Evolutionary conservation across 257 asterid genomes (phyloP).

Genomic region (Euphrasia confusa): DNA sequence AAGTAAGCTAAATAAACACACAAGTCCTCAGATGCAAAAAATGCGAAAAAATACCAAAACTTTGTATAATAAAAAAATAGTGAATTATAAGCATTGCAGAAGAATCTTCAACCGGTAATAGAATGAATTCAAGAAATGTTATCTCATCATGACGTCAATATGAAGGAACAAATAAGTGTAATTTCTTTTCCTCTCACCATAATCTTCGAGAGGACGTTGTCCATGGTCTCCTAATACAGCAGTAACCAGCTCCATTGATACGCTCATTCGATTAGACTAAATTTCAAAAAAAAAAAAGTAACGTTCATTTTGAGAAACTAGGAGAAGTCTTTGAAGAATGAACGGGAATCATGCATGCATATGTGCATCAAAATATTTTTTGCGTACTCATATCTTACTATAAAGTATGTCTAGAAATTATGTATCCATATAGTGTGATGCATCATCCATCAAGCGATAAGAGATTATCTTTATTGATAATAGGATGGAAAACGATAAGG

Average conservation of each 20-base stretch:
- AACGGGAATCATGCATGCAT: slow-evolving; percentile 4
- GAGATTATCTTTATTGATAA: slow-evolving; percentile 6
- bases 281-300: slow-evolving; percentile 19
- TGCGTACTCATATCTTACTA: neutral
- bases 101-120: neutral
- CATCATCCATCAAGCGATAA: slow-evolving; percentile 15
- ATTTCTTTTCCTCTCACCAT: slow-evolving; percentile 49
- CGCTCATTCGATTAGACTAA: slow-evolving; percentile 68
- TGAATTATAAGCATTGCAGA: neutral
- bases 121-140: slow-evolving; percentile 7
- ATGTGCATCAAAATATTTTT: slow-evolving; percentile 10
- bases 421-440: slow-evolving; percentile 11
- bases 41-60: neutral
- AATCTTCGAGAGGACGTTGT: slow-evolving; percentile 92
- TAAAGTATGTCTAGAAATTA: slow-evolving; percentile 9
- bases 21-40: neutral
- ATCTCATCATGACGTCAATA: neutral
- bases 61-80: neutral
- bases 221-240: slow-evolving; percentile 99
- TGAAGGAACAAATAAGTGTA: no score
- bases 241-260: slow-evolving; percentile 97
- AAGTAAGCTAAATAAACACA: neutral
- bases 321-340: slow-evolving; percentile 15
- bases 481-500: slow-evolving; percentile 18
- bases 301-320: slow-evolving; percentile 15